Conservation (phyloP, 257 asterid species). For the Ocimum tenuiflorum region DNA sequence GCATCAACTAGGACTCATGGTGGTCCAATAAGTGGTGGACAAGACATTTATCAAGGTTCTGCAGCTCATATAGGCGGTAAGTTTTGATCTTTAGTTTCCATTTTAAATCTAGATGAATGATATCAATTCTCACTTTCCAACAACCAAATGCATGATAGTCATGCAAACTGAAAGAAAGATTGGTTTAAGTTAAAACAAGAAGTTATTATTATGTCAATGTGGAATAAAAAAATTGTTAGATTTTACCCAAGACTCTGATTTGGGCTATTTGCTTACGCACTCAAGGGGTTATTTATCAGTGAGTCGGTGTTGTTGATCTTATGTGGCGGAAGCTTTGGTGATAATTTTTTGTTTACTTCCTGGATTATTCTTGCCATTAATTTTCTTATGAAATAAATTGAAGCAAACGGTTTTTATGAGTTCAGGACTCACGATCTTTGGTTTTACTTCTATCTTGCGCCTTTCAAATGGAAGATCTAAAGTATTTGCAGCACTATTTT, state of each 20-base stretch:
- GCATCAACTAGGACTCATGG: constrained; percentile 46
- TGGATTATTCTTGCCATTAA: neutral
- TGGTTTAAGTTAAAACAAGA: constrained; percentile 1
- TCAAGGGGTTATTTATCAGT: constrained; percentile 10
- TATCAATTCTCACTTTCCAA: neutral
- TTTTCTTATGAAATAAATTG: neutral
- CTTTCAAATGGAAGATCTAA: constrained; percentile 1
- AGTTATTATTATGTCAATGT: constrained; percentile 4
- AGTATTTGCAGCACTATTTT: neutral
- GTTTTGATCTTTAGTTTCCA: constrained; percentile 11
- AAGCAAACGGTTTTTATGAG: neutral
- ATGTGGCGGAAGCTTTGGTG: neutral
- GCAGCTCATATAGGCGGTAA: constrained; percentile 42
- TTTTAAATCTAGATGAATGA: neutral
- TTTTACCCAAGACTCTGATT: neutral
- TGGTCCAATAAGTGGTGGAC: constrained; percentile 54
- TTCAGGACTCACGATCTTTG: neutral
- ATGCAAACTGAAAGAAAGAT: neutral
- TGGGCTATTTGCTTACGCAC: constrained; percentile 5
- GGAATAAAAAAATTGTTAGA: neutral
- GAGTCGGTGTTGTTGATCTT: neutral
- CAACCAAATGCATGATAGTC: constrained; percentile 1
- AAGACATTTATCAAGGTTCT: constrained; percentile 59
- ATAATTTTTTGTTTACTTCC: neutral
- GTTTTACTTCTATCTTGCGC: neutral